Percentiles rank a stretch among this genome's conserved stretches.
These are phyloP conservation scores for Lathyrus sativus DNA, from an alignment of 306 rosid species.

Conservation along the genomic window DNA sequence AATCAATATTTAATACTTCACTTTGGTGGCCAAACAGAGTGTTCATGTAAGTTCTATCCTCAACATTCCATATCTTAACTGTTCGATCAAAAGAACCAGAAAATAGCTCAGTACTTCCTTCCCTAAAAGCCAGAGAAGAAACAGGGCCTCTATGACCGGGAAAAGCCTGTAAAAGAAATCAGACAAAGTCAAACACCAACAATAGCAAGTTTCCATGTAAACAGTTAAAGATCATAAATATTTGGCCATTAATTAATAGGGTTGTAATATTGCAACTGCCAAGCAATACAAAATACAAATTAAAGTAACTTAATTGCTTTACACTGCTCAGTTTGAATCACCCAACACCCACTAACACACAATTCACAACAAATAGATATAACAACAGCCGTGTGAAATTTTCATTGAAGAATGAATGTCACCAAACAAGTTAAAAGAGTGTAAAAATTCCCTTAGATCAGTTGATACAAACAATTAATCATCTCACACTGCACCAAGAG, in stretches of 20 bases:
- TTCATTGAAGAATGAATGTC: background rate
- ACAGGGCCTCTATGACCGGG: slow-evolving; percentile 89
- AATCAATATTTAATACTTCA: slow-evolving; percentile 75
- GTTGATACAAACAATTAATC: background rate
- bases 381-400: background rate
- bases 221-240: slow-evolving; percentile 14
- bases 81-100: slow-evolving; percentile 96
- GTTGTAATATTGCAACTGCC: background rate
- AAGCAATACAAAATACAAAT: background rate
- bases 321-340: background rate
- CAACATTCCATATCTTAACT: slow-evolving; percentile 94
- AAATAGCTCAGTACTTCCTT: slow-evolving; percentile 89
- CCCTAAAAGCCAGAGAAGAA: slow-evolving; percentile 86
- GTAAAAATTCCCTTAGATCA: background rate
- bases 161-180: slow-evolving; percentile 66
- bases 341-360: background rate
- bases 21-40: slow-evolving; percentile 94
- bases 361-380: background rate
- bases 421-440: background rate
- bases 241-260: background rate
- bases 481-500: slow-evolving; percentile 3
- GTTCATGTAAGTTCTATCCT: slow-evolving; percentile 83
- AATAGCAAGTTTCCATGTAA: background rate
- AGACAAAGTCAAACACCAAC: slow-evolving; percentile 24
- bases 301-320: background rate